Evolutionary conservation across 2,329 filamentous ascomycete genomes (phyloP), one percentile per base, ranked within the genome.

Genomic region (Tolypocladium endophyticum): DNA sequence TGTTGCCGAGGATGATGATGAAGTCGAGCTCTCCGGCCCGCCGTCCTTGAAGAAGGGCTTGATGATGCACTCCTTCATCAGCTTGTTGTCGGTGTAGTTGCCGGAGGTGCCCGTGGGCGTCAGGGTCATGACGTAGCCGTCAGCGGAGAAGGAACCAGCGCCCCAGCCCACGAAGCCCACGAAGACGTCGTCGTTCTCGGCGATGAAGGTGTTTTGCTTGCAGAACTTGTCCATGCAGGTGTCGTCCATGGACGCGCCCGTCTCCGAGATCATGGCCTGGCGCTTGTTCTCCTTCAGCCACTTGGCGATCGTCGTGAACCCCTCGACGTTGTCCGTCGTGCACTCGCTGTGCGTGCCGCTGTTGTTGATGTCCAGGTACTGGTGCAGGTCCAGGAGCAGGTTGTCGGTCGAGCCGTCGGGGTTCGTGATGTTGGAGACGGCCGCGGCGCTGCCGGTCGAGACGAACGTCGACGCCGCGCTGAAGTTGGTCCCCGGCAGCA

Each of bases 381-480:
- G 81, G 71, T 86, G 83, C 14, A 86, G 73, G 63, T 86, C 83
- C 36, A 86, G 74, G 14, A 84, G 71, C n/a, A 88, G 71, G 57
- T 79, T 78, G 58, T 79, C 77, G 1, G 75, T 83, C n/a, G 72
- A 74, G 2, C 82, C 82, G 64, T 87, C 83, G 0, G 79, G 81
- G 66, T 88, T 87, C 55, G 73, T 82, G 36, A 88, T 76, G 3
- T 70, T 75, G 23, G 76, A 67, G 11, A 88, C 72, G 4, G 79
- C 79, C 1, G 77, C 78, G 0, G 77, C 81, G 16, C 79, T 80
- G 3, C 80, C 80, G 45, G 73, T 76, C 3, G 73, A 74, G 28
- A 82, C 72, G 57, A 83, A 77, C 2, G 73, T 73, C 45, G 72
- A 76, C 2, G 80, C 81, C 57, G 74, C 78, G 9, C 81, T 79